phyloP scores from a whole-genome alignment of 371 early-diverging fungal species.

The Phascolomyces articulosus region DNA sequence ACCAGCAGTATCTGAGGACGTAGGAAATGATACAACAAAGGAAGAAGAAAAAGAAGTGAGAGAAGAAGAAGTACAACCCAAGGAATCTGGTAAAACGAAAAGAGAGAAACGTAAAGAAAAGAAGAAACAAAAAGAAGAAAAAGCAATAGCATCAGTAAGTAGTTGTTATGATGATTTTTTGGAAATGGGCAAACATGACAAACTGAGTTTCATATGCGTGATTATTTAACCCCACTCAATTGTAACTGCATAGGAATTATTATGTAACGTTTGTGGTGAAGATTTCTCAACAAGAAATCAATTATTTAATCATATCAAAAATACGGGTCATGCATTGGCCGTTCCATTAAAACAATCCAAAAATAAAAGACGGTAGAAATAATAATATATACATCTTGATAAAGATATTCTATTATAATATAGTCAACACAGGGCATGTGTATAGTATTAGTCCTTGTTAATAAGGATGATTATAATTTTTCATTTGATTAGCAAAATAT shows the following conservation, averaged over 20 bases:
- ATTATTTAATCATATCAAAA: slow-evolving; percentile 76
- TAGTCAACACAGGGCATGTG: too few relatives aligned
- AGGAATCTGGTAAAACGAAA: slow-evolving; percentile 49
- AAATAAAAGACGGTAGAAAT: slow-evolving; percentile 5
- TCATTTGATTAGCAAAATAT: slow-evolving; percentile 1
- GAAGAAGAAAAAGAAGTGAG: slow-evolving; percentile 27
- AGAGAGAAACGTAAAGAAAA: slow-evolving; percentile 48
- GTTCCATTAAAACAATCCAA: slow-evolving; percentile 1
- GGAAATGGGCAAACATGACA: not conserved
- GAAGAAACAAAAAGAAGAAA: slow-evolving; percentile 50
- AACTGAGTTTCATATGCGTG: not conserved
- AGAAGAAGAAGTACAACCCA: slow-evolving; percentile 25
- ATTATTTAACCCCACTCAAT: slow-evolving; percentile 14
- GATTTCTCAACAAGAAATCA: slow-evolving; percentile 68
- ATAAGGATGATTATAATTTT: not conserved
- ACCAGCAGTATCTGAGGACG: too few relatives aligned
- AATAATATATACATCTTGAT: too few relatives aligned
- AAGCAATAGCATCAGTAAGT: not conserved
- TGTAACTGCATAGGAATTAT: not conserved
- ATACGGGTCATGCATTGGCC: slow-evolving; percentile 74
- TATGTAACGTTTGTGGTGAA: slow-evolving; percentile 71
- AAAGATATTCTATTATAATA: too few relatives aligned
- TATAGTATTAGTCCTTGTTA: too few relatives aligned
- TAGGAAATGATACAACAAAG: too few relatives aligned
- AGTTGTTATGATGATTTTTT: not conserved